Conservation (phyloP, 257 asterid species). For the Galeopsis tetrahit region DNA sequence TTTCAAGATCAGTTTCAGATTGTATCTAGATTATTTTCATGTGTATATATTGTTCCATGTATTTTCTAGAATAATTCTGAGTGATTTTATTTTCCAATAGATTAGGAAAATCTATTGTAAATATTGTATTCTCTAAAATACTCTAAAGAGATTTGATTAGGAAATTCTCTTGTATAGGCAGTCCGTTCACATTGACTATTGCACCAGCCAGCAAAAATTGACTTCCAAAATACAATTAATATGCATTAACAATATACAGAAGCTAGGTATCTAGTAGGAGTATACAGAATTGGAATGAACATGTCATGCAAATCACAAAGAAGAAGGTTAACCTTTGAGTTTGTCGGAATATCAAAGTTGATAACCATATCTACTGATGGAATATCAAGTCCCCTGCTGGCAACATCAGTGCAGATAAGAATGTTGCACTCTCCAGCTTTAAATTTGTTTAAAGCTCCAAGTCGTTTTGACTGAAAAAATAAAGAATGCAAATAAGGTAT, state of each 20-base stretch:
- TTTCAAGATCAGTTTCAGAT: too few species aligned
- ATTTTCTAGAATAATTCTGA: too few species aligned
- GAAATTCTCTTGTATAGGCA: too few species aligned
- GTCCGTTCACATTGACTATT: not conserved
- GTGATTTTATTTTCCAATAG: too few species aligned
- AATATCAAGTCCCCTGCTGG: conserved; percentile 96
- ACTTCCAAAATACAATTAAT: not conserved
- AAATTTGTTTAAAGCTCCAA: conserved; percentile 82
- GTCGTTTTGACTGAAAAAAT: conserved; percentile 70
- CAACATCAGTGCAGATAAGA: conserved; percentile 90
- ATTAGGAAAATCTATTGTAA: too few species aligned
- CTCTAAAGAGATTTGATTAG: too few species aligned
- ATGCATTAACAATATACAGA: not conserved
- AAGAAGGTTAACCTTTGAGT: conserved; percentile 70
- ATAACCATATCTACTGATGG: conserved; percentile 92
- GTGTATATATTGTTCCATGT: too few species aligned
- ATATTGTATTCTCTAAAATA: too few species aligned
- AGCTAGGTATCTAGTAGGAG: not conserved
- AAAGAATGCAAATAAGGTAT: not conserved
- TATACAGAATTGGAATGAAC: not conserved
- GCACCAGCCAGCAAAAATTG: conserved; percentile 2
- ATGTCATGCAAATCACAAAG: not conserved
- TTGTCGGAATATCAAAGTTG: conserved; percentile 87
- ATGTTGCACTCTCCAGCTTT: conserved; percentile 90
- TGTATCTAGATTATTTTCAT: too few species aligned